These are phyloP conservation scores for Cytospora piceae DNA, from an alignment of 2,329 filamentous ascomycete species.

Conservation along the genomic window DNA sequence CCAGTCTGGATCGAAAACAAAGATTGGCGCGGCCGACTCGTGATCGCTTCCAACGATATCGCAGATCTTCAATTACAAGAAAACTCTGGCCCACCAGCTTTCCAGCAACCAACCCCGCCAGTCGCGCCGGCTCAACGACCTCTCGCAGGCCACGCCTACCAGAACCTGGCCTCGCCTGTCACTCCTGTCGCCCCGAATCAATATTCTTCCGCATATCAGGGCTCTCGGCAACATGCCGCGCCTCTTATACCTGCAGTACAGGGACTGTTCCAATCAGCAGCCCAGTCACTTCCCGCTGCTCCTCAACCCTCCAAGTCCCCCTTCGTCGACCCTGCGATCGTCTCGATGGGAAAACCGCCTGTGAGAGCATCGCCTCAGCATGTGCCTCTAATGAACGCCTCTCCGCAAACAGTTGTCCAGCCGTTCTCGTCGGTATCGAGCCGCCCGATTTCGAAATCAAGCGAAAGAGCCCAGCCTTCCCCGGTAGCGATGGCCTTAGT, in stretches of 20 bases:
- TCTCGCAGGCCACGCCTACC: background rate
- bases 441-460: slow-evolving; percentile 6
- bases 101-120: slow-evolving; percentile 18
- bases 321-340: slow-evolving; percentile 82
- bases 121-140: slow-evolving; percentile 18
- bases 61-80: slow-evolving; percentile 26
- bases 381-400: slow-evolving; percentile 11
- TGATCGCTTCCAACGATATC: slow-evolving; percentile 26
- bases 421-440: slow-evolving; percentile 24
- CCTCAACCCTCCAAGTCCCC: slow-evolving; percentile 41
- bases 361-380: slow-evolving; percentile 32
- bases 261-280: slow-evolving; percentile 34
- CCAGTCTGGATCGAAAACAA: slow-evolving; percentile 24
- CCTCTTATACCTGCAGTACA: slow-evolving; percentile 28
- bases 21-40: slow-evolving; percentile 20
- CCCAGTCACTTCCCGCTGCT: slow-evolving; percentile 34
- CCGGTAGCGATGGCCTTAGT: slow-evolving; percentile 22
- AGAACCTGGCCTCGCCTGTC: slow-evolving; percentile 14
- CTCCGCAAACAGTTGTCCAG: slow-evolving; percentile 34
- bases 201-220: slow-evolving; percentile 6
- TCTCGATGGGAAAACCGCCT: slow-evolving; percentile 64
- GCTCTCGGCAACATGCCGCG: slow-evolving; percentile 18
- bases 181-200: slow-evolving; percentile 15
- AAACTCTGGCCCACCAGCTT: slow-evolving; percentile 4
- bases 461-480: slow-evolving; percentile 20